Conservation (phyloP, 1,139 yeast genomes). For the Pichia terricola region DNA sequence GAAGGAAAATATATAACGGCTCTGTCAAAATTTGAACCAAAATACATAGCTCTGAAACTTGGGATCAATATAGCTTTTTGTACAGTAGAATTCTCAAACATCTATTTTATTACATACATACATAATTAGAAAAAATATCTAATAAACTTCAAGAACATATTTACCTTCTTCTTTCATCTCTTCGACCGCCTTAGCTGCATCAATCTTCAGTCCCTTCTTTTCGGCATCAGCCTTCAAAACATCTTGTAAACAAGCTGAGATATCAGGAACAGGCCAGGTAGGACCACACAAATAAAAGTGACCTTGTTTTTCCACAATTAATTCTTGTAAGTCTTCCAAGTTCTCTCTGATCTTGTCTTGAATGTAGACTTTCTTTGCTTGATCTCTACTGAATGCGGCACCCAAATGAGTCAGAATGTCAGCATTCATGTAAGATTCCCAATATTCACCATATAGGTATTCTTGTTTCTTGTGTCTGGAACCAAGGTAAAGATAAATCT, state of each 20-base stretch:
- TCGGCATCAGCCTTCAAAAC: slow-evolving; percentile 67
- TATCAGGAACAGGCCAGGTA: slow-evolving; percentile 98
- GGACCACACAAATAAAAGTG: slow-evolving; percentile 97
- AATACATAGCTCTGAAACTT: no score
- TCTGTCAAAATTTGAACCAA: no score
- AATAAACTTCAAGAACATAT: slow-evolving; percentile 89
- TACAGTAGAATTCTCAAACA: no score
- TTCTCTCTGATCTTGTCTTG: slow-evolving; percentile 87
- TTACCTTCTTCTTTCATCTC: slow-evolving; percentile 90
- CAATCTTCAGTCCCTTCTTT: slow-evolving; percentile 55
- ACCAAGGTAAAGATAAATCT: slow-evolving; percentile 80
- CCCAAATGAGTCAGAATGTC: slow-evolving; percentile 92
- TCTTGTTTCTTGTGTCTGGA: slow-evolving; percentile 95
- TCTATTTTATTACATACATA: no score
- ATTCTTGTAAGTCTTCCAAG: slow-evolving; percentile 62
- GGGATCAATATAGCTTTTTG: no score
- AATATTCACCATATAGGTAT: slow-evolving; percentile 89
- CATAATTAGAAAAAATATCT: slow-evolving; percentile 11
- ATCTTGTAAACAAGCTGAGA: slow-evolving; percentile 82
- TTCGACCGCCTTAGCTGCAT: slow-evolving; percentile 74
- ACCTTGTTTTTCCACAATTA: slow-evolving; percentile 71
- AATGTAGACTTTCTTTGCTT: slow-evolving; percentile 86
- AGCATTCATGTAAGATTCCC: slow-evolving; percentile 94
- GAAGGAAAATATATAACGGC: no score
- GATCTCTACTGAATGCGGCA: slow-evolving; percentile 98